These are phyloP conservation scores for Phalaenopsis equestris DNA, from an alignment of 106 monocot species.

Conservation along the genomic window DNA sequence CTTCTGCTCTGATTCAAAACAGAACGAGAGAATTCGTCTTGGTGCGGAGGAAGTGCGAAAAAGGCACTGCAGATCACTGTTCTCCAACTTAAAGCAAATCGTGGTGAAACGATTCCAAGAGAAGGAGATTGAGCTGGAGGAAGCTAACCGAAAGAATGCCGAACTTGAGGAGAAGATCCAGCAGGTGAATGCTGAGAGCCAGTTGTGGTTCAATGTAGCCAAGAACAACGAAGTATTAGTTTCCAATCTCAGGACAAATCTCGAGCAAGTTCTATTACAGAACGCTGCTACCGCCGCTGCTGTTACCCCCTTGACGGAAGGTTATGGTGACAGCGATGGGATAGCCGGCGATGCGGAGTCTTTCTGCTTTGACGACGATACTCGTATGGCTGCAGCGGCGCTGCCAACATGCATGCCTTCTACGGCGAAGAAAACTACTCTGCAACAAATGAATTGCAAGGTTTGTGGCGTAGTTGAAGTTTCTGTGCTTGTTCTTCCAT, in stretches of 20 bases:
- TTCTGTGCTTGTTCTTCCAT: slow-evolving; percentile 25
- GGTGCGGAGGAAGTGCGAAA: slow-evolving; percentile 25
- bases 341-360: slow-evolving; percentile 38
- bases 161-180: slow-evolving; percentile 56
- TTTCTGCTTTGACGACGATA: slow-evolving; percentile 23
- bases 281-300: background rate
- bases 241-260: slow-evolving; percentile 28
- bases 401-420: background rate
- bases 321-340: slow-evolving; percentile 34
- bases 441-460: slow-evolving; percentile 1
- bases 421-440: background rate
- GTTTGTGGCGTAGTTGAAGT: slow-evolving; percentile 14
- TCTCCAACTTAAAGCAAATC: slow-evolving; percentile 18
- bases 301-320: slow-evolving; percentile 5
- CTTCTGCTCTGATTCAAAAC: background rate
- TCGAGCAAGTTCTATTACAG: slow-evolving; percentile 49
- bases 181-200: slow-evolving; percentile 41
- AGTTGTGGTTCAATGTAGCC: slow-evolving; percentile 60
- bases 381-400: background rate
- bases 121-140: slow-evolving; percentile 44
- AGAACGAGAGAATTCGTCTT: slow-evolving; percentile 41
- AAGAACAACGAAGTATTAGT: slow-evolving; percentile 57
- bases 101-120: slow-evolving; percentile 20
- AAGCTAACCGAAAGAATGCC: slow-evolving; percentile 18
- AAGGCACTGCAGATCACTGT: slow-evolving; percentile 27